Base-by-base conservation (phyloP, 116 monocot species). In the Phalaenopsis hybrid region DNA sequence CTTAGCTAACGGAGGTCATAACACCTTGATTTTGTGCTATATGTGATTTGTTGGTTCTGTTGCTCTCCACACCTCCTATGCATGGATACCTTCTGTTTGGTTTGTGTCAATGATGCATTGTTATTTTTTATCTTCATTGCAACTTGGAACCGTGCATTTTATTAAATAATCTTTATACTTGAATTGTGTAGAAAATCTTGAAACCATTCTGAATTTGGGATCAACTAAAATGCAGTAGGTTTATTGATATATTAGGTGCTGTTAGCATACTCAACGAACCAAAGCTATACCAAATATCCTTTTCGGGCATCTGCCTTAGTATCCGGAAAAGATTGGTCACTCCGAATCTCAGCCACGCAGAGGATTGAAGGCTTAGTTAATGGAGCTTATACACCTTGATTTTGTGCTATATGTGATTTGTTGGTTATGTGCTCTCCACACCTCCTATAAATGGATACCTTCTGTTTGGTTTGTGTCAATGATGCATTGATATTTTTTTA, bases 311-410 rank as follows among this genome's bases (percentile, higher is more conserved):
- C 31, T 31, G 31, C 89, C 86, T 82, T 98, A 68, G 88, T 91
- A 20, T 31, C 98, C 98, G 43, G 98, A 95, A 79, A 98, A 95
- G 78, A 98, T 87, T 98, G 98, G 98, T 92, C 90, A 45, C 48
- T 93, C 33, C 86, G 98, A 51, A 98, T 98, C 85, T 88, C 95
- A 87, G 93, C 95, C 16, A 89, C 95, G 93, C 98, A 98, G 88
- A 98, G 93, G 88, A 84, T 95, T 83, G 95, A 98, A 92, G 95
- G 93, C 74, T 81, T 98, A 73, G 82, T 98, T 34, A 93, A 80
- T 84, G 98, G 98, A 95, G 98, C 93, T 98, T 79, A 70, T 70
- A 25, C 5, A 15, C 16, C 50, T 25, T 28, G 9, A 25, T 25
- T 67, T 67, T 65, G 21, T 67, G 67, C n/a, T 28, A 67, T 6